Percentiles rank a stretch among this genome's conserved stretches.
These are phyloP conservation scores for Podila minutissima DNA, from an alignment of 192 early-diverging fungal species.

Conservation along the genomic window DNA sequence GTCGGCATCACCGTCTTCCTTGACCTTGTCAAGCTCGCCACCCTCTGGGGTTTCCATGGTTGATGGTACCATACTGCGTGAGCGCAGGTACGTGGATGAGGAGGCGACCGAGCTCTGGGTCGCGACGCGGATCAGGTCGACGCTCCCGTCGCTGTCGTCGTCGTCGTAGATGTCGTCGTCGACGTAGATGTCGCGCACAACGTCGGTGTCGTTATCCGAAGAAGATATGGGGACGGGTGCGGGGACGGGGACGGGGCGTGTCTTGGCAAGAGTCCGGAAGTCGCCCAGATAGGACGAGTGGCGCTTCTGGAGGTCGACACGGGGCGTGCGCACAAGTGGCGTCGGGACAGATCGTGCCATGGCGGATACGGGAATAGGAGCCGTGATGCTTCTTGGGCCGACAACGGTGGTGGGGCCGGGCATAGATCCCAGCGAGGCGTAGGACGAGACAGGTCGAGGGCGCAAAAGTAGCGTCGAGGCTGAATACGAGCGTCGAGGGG, in stretches of 20 bases:
- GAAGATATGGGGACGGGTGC: background rate
- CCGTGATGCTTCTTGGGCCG: background rate
- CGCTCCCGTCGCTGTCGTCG: background rate
- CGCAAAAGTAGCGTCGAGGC: background rate
- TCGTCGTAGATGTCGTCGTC: slow-evolving; percentile 3
- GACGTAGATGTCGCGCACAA: background rate
- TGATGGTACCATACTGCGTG: no score
- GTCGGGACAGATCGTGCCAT: background rate
- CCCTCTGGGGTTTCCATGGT: no score
- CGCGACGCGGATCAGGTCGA: slow-evolving; percentile 16
- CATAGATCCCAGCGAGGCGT: no score
- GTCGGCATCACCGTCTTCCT: no score
- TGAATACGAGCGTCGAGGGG: background rate
- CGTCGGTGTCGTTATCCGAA: background rate
- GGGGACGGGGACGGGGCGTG: no score
- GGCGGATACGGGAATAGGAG: background rate
- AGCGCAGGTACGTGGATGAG: background rate
- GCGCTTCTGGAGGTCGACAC: background rate
- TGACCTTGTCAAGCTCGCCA: no score
- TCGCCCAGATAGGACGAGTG: no score
- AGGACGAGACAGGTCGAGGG: no score
- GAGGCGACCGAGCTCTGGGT: slow-evolving; percentile 6
- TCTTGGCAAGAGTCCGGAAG: no score
- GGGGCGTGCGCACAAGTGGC: background rate
- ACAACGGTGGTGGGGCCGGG: background rate